Base-by-base conservation (phyloP, 2,329 filamentous ascomycete genomes). In the Neofusicoccum parvum region DNA sequence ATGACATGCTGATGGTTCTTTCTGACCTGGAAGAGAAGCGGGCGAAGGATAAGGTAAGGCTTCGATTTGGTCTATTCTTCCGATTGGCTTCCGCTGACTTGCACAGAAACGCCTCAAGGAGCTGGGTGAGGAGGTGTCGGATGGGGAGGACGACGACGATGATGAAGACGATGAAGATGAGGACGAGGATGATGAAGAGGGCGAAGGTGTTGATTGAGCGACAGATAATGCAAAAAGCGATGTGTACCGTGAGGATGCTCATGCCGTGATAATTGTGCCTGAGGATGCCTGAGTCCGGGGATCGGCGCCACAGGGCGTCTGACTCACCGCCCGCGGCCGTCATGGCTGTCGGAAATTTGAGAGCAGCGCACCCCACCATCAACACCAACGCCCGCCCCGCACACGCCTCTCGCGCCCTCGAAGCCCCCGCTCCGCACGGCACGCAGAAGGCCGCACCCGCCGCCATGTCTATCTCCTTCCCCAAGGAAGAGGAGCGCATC, bases 401-500 rank as follows among this genome's bases (percentile, higher is more conserved):
- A 64, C 32, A 48, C 49, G 34, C 37, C 50, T 53, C 39, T 54
- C 51, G 51, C 49, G 49, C 50, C 39, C 39, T 56, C 32, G 51
- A 34, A 54, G 41, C 20, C n/a, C 45, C 36, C 51, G 41, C 50
- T 41, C 43, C 53, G 39, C 53, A 59, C 63, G 63, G 63, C 53
- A 58, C 46, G 53, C 63, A 58, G 53, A 65, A 58, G 63, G 53
- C 51, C 51, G 41, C 51, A 36, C 48, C 23, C 48, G 49, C 56
- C 36, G 56, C 48, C 17, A 65, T 65, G 64, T 65, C 64, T 39
- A 60, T 65, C 53, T 65, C 64, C 48, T 98, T 98, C 79, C 91
- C 94, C 65, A 90, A 91, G 79, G 92, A 95, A 80, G 94, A 98
- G 85, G 91, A 96, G 82, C 86, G 83, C 69, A 87, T 94, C 78